These are phyloP conservation scores for Mycena olivaceomarginata DNA, from an alignment of 768 basidiomycete genomes.

Conservation along the genomic window DNA sequence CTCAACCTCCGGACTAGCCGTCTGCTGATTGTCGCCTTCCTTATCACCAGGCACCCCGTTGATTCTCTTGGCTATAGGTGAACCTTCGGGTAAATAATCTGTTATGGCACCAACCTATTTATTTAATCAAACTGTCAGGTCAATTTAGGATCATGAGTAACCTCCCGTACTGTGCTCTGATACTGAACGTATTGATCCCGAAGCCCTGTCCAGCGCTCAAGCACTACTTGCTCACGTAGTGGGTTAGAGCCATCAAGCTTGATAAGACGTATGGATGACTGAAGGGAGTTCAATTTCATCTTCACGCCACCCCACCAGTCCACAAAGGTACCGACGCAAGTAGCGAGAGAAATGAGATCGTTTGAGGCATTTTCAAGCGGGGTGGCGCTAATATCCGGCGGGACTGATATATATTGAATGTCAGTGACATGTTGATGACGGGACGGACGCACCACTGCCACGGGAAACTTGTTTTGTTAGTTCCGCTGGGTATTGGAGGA, in stretches of 20 bases:
- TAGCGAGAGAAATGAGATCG: background rate
- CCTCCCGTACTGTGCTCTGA: background rate
- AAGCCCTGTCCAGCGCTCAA: background rate
- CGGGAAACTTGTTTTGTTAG: constrained; percentile 2
- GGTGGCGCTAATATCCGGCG: background rate
- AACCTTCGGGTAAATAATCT: background rate
- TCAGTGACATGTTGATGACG: background rate
- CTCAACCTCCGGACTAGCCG: too few species aligned
- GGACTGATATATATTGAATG: background rate
- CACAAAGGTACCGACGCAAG: background rate
- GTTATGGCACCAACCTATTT: background rate
- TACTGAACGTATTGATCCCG: constrained; percentile 1
- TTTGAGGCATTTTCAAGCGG: background rate
- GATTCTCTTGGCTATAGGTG: background rate
- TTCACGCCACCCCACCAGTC: background rate
- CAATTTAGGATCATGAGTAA: background rate
- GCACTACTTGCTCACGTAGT: background rate
- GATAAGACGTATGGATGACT: background rate
- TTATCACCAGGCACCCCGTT: too few species aligned
- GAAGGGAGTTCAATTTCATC: background rate
- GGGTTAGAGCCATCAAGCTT: constrained; percentile 1
- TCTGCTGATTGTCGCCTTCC: too few species aligned
- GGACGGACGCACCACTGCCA: constrained; percentile 1
- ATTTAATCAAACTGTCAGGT: background rate
- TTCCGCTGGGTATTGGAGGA: constrained; percentile 1